Conservation (phyloP, 2,329 filamentous ascomycete genomes). For the Aspergillus quadrilineatus region DNA sequence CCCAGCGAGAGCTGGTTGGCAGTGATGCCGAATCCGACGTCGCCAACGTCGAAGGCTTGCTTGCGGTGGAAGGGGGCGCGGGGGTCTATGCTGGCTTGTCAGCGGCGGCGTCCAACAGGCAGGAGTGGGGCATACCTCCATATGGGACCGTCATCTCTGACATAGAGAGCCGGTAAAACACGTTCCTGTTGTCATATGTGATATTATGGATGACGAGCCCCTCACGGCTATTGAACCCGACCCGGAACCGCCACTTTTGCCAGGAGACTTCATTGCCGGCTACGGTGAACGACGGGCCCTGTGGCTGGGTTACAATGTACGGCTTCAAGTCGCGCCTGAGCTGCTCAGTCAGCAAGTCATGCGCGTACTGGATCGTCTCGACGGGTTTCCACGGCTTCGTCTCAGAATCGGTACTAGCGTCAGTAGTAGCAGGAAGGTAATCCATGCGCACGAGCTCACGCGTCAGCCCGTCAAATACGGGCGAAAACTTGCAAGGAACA, state of each 20-base stretch:
- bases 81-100: conserved; percentile 49
- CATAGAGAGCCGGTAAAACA: conserved; percentile 67
- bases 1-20: conserved; percentile 69
- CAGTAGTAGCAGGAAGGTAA: conserved; percentile 64
- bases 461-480: conserved; percentile 57
- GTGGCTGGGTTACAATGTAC: conserved; percentile 63
- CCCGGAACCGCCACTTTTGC: conserved; percentile 66
- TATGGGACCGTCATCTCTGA: conserved; percentile 64
- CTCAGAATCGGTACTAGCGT: conserved; percentile 56
- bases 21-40: conserved; percentile 65
- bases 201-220: conserved; percentile 69
- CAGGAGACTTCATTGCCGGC: conserved; percentile 59
- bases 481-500: conserved; percentile 38
- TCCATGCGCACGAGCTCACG: conserved; percentile 69
- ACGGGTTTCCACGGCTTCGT: conserved; percentile 58
- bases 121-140: conserved; percentile 30
- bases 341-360: conserved; percentile 65
- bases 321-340: conserved; percentile 66
- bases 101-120: not conserved
- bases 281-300: conserved; percentile 63
- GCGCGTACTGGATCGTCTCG: conserved; percentile 53
- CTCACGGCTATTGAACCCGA: conserved; percentile 64
- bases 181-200: conserved; percentile 59
- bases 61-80: conserved; percentile 69
- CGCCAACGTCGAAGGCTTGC: conserved; percentile 68